Base-by-base conservation (phyloP, 108 stramenopile genomes). In the Stephanodiscus minutulus region DNA sequence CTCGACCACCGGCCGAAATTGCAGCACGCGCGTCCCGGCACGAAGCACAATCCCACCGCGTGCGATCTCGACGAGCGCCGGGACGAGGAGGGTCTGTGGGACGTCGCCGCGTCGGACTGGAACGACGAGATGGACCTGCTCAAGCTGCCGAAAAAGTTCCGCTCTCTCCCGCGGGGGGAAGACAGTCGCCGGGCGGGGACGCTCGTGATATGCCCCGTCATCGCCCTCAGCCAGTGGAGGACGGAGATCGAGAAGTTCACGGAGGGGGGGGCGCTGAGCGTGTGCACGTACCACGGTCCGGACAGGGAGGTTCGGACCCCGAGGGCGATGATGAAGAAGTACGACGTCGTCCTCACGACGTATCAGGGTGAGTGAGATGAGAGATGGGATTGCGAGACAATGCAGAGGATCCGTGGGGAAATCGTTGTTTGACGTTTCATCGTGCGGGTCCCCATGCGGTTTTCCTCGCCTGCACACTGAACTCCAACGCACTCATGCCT, bases 151-250 rank as follows among this genome's bases (percentile, higher is more conserved):
- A 79, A 86, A 28, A 82, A 82, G 25, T 54, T 85, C n/a, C 41
- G 68, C 41, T 71, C 77, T 0, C 57, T 77, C 5, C 62, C 68
- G 39, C 65, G 66, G 20, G 24, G 17, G 9, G 20, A 58, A 3
- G 75, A 73, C 35, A 76, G 72, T 9, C 84, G 68, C 7, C 80
- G 92, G 9, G 93, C 83, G 11, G 96, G 70, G 2, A 99, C 99
- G 8, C 74, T 99, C 13, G 96, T 99, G 5, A 73, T 99, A 22
- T 96, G 97, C 61, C 99, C 99, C 8, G 88, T 97, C 7, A 96
- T 98, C 49, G 99, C 99, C 7, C 58, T 99, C 46, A 82, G 82
- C 31, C 98, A 99, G 74, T 99, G 99, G 99, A 93, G 89, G 60
- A 76, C 85, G 21, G 99, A 99, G 73, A 95, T 98, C 52, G 91